A percentile compares a stretch with the other conserved stretches of the same genome.
Conservation (phyloP, 1,139 yeast species). For the Diutina catenulata region DNA sequence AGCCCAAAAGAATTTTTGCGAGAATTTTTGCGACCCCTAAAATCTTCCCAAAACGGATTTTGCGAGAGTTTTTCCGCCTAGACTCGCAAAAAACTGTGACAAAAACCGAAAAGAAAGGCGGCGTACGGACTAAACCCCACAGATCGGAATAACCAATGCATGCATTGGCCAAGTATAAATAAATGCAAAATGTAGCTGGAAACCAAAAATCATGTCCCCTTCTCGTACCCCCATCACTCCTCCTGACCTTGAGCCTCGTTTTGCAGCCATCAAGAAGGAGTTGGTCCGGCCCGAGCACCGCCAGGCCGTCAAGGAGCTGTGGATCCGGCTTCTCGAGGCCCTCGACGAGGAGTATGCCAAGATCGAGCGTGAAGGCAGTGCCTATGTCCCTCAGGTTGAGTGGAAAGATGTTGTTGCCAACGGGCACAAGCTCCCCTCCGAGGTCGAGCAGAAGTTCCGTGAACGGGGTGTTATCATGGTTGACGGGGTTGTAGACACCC, state of each 20-base stretch:
- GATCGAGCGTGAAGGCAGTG: slow-evolving; percentile 11
- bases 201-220: background rate
- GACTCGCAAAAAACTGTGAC: too few relatives aligned
- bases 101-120: too few relatives aligned
- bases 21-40: too few relatives aligned
- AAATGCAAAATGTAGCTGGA: background rate
- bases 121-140: too few relatives aligned
- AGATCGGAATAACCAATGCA: too few relatives aligned
- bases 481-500: slow-evolving; percentile 12
- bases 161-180: too few relatives aligned
- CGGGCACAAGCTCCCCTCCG: slow-evolving; percentile 10
- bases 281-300: slow-evolving; percentile 14
- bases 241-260: slow-evolving; percentile 11
- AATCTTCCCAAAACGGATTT: too few relatives aligned
- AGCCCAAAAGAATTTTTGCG: too few relatives aligned
- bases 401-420: slow-evolving; percentile 11
- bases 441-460: slow-evolving; percentile 8
- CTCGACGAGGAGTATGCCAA: slow-evolving; percentile 11
- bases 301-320: slow-evolving; percentile 13
- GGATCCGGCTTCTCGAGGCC: slow-evolving; percentile 14
- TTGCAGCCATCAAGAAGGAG: slow-evolving; percentile 10
- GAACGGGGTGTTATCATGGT: slow-evolving; percentile 14
- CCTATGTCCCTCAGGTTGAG: slow-evolving; percentile 12
- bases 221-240: slow-evolving; percentile 7
- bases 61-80: too few relatives aligned